Evolutionary conservation across 202 grass and related monocot genomes (phyloP).

Genomic region (Carex arenaria): DNA sequence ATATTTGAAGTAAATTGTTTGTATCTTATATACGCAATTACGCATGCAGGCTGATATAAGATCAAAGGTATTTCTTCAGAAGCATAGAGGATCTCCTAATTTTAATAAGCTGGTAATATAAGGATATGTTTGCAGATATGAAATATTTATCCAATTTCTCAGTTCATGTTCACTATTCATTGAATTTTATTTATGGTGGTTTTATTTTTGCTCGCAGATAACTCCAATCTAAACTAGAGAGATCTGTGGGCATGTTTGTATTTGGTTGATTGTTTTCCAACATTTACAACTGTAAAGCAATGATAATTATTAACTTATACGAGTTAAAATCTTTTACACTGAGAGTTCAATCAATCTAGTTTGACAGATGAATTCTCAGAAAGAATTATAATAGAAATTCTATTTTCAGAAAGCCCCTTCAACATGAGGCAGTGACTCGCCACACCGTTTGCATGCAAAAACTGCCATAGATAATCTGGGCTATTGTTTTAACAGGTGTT

Average conservation of each 20-base stretch:
- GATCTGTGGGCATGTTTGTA: not conserved
- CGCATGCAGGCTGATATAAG: slow-evolving; percentile 72
- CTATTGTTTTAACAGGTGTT: not conserved
- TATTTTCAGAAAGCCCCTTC: too few relatives aligned
- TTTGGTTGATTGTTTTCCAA: not conserved
- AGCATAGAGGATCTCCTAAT: slow-evolving; percentile 26
- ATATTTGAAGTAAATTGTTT: not conserved
- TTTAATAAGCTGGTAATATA: slow-evolving; percentile 13
- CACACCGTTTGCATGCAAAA: not conserved
- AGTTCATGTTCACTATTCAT: not conserved
- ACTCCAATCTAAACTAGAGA: not conserved
- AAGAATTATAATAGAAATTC: too few relatives aligned
- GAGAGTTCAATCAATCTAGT: not conserved
- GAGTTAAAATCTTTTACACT: not conserved
- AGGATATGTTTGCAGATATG: not conserved
- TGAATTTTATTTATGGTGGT: not conserved
- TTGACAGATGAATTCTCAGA: too few relatives aligned
- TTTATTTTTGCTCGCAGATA: not conserved
- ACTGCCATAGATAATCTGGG: not conserved
- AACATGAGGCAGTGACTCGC: too few relatives aligned
- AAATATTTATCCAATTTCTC: not conserved
- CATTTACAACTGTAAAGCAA: not conserved
- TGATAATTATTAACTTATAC: not conserved
- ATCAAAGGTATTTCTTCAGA: slow-evolving; percentile 75
- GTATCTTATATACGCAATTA: not conserved